These are phyloP conservation scores for Solanum clarkiae DNA, from an alignment of 257 asterid genomes.

Conservation along the genomic window DNA sequence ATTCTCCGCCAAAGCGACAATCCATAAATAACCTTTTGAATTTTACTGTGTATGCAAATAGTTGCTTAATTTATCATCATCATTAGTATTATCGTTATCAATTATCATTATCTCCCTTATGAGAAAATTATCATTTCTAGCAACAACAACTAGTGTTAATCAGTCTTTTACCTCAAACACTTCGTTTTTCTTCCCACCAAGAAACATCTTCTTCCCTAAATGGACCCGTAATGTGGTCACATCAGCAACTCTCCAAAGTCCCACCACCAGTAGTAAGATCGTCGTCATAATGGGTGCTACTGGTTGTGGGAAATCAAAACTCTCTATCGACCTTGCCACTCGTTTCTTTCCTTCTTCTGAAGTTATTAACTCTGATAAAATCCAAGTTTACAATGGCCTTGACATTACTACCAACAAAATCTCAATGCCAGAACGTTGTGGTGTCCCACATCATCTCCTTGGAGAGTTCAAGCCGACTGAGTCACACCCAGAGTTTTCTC, in stretches of 20 bases:
- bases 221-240: background rate
- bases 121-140: constrained; percentile 23
- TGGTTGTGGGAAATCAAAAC: constrained; percentile 82
- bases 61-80: background rate
- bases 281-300: constrained; percentile 82
- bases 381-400: constrained; percentile 58
- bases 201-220: background rate
- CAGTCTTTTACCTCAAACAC: background rate
- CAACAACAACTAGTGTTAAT: background rate
- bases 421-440: constrained; percentile 34
- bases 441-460: constrained; percentile 65
- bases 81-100: background rate
- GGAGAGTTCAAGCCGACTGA: constrained; percentile 51
- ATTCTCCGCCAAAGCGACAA: background rate
- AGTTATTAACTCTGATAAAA: constrained; percentile 80
- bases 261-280: constrained; percentile 1
- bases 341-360: constrained; percentile 59
- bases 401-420: constrained; percentile 76
- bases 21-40: background rate
- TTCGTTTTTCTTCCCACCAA: background rate
- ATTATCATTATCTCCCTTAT: constrained; percentile 14
- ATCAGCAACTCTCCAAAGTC: background rate
- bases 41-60: background rate
- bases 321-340: constrained; percentile 60
- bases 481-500: constrained; percentile 45